Conservation (phyloP, 768 basidiomycete species). For the Cyathus striatus region DNA sequence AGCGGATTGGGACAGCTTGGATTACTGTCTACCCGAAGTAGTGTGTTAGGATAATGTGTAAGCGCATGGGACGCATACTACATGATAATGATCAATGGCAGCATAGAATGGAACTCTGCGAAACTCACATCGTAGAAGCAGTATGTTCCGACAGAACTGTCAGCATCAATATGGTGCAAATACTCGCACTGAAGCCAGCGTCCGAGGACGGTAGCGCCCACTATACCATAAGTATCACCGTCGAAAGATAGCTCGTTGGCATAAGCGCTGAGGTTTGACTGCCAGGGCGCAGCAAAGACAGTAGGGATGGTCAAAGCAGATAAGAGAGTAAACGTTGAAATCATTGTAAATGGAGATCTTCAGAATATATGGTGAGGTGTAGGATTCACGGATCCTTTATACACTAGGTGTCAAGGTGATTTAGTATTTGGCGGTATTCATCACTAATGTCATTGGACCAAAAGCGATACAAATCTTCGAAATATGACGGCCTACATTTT, state of each 20-base stretch:
- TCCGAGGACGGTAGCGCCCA: slow-evolving; percentile 5
- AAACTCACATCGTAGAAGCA: slow-evolving; percentile 10
- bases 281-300: no score
- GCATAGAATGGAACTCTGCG: not conserved
- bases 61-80: slow-evolving; percentile 8
- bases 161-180: slow-evolving; percentile 4
- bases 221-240: slow-evolving; percentile 1
- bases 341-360: no score
- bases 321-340: no score
- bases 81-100: not conserved
- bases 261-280: no score
- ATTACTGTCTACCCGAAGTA: slow-evolving; percentile 8
- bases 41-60: slow-evolving; percentile 10
- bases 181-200: slow-evolving; percentile 9
- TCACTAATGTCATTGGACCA: no score
- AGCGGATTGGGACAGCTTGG: slow-evolving; percentile 5
- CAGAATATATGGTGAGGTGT: no score
- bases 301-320: no score
- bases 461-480: no score
- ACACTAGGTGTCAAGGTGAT: no score
- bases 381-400: no score
- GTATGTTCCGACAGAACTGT: slow-evolving; percentile 4
- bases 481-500: no score
- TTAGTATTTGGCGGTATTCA: no score
- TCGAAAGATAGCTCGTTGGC: slow-evolving; percentile 2